Percentiles rank a stretch among this genome's conserved stretches.
phyloP scores from a whole-genome alignment of 495 filamentous ascomycete species.

The Trichoderma orchidacearum region DNA sequence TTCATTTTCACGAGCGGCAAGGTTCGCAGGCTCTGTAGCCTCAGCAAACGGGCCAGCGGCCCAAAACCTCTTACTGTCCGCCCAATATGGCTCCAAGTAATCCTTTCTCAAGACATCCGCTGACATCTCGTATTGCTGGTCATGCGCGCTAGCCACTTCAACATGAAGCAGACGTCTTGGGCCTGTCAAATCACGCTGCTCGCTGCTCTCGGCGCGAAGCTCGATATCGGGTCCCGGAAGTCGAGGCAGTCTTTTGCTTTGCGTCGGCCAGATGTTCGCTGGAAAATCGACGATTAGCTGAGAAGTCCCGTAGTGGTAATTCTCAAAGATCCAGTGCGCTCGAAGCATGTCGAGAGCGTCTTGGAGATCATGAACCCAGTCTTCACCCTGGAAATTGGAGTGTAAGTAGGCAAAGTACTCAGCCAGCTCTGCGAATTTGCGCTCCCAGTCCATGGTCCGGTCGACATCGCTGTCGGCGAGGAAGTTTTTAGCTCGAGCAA shows the following conservation, averaged over 20 bases:
- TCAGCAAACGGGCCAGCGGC: background rate
- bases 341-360: slow-evolving; percentile 11
- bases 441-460: slow-evolving; percentile 12
- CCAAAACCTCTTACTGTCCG: background rate
- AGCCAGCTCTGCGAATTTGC: slow-evolving; percentile 7
- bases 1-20: background rate
- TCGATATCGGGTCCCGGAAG: background rate
- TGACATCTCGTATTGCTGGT: background rate
- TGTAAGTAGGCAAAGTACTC: slow-evolving; percentile 16
- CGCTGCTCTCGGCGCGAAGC: background rate
- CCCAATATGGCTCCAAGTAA: background rate
- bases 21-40: background rate
- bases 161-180: background rate
- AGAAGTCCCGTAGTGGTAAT: slow-evolving; percentile 8
- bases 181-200: background rate
- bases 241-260: background rate
- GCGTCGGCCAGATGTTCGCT: background rate
- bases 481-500: slow-evolving; percentile 14
- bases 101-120: background rate
- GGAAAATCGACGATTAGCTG: slow-evolving; percentile 4
- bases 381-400: slow-evolving; percentile 4
- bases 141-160: background rate
- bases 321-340: slow-evolving; percentile 13
- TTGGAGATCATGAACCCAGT: slow-evolving; percentile 10
- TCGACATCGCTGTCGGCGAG: slow-evolving; percentile 18